Base-by-base conservation (phyloP, 2,329 filamentous ascomycete species). In the Tolypocladium cylindrosporum region DNA sequence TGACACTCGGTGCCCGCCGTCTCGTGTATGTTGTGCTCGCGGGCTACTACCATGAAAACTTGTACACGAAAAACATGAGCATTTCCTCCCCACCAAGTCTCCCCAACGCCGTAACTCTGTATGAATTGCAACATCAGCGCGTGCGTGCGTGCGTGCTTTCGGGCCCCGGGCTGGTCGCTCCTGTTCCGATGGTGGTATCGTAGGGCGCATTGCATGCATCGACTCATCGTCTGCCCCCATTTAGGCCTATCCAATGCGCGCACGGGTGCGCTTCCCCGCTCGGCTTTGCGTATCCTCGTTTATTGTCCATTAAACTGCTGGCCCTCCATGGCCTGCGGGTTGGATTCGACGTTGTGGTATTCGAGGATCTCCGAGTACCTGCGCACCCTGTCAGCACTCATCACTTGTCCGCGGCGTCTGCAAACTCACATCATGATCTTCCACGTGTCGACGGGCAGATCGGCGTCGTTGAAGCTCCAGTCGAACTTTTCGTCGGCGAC, bases 341-440 rank as follows among this genome's bases (percentile, higher is more conserved):
- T 69, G 51, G 79, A 74, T 61, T 96, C 91, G 62, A 96, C 88
- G 70, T 97, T 97, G 77, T 97, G 94, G 76, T 97, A 97, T 75
- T 97, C 92, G 67, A 97, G 87, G 67, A 99, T 97, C 74, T 97
- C 93, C 56, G 92, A 96, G 80, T 97, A 97, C 91, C 92, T 96
- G 71, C 56, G 31, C 34, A 41, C 6, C 34, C 10, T 39, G 55
- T 59, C 21, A 57, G 58, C 24, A 19, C 42, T 9, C 34, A 5
- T 6, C 13, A 34, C 19, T 2, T 10, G n/a, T 9, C 10, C 13
- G 40, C 24, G 16, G 24, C 6, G 24, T 21, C 19, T 56, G 41
- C 60, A 43, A 34, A 73, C 88, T 70, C 81, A 96, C 94, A 99
- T 99, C 94, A 97, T 99, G 72, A 99, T 97, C 79, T 99, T 99